Conservation (phyloP, 1,139 yeast species). For the Arxiozyma slooffiae region DNA sequence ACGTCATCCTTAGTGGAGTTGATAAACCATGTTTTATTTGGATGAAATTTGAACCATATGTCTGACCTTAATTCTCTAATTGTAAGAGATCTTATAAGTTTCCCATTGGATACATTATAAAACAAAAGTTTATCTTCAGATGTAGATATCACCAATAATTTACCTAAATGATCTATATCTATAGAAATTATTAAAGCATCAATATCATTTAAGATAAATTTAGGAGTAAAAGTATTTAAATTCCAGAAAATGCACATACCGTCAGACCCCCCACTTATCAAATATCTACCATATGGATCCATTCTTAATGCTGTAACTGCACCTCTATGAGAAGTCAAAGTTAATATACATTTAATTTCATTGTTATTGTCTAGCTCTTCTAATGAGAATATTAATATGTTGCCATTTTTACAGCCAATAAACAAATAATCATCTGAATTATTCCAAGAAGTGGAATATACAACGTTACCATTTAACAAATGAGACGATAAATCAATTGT, state of each 20-base stretch:
- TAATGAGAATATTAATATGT: constrained; percentile 33
- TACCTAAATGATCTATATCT: constrained; percentile 40
- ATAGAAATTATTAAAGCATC: constrained; percentile 43
- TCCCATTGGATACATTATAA: constrained; percentile 33
- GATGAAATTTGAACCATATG: constrained; percentile 17
- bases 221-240: constrained; percentile 37
- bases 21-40: constrained; percentile 20
- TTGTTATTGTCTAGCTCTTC: constrained; percentile 7
- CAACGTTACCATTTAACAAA: constrained; percentile 8
- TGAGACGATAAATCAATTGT: constrained; percentile 9
- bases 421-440: constrained; percentile 28
- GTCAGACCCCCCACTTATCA: constrained; percentile 59
- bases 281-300: constrained; percentile 49
- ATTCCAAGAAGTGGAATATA: constrained; percentile 27
- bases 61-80: constrained; percentile 9
- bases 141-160: constrained; percentile 38
- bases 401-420: constrained; percentile 33
- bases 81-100: constrained; percentile 9
- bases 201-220: constrained; percentile 37
- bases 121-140: constrained; percentile 37
- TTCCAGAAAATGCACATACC: constrained; percentile 62
- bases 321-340: constrained; percentile 44
- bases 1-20: constrained; percentile 17
- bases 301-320: constrained; percentile 42
- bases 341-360: constrained; percentile 21